Evolutionary conservation across 306 rosid genomes (phyloP), one percentile per base, ranked within the genome.

Genomic region (Malus orientalis): DNA sequence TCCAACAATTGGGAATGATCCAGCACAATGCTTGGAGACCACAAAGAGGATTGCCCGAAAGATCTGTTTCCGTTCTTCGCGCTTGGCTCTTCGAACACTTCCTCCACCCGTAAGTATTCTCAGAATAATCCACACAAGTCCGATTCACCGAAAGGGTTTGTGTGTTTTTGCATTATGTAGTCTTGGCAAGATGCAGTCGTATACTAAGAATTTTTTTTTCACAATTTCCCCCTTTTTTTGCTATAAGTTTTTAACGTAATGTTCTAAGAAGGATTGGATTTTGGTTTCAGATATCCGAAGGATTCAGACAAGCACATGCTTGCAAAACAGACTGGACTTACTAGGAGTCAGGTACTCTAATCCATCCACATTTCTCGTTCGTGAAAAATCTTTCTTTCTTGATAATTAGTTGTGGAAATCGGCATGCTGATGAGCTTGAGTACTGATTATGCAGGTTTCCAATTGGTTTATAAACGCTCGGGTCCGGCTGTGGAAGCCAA

Each of bases 11-110:
- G 85, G 99, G 99, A 58, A 96, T 96, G 98, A 91, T 96, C 80
- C 96, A 96, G 85, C 98, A 96, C 79, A 96, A 96, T 76, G 99
- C 99, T 76, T 96, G 99, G 99, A 89, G 99, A 88, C 99, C 99
- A 76, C 99, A 92, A 72, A 78, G 99, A 83, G 99, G 99, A 63
- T 82, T 96, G 80, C 99, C 99, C 0, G 99, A 96, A 82, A 62
- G 98, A 78, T 96, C 99, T 0, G 99, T 96, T 77, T 96, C 99
- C 22, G 96, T 96, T 25, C 93, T 96, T 20, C 99, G 99, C 8
- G 97, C 98, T 74, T 96, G 99, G 99, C 99, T 96, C 76, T 96
- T 96, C 70, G 99, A 96, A 77, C 99, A 96, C 87, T 96, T 96
- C 66, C 99, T 96, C 62, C 99, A 92, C 80, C 99, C 99, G 99